Conservation (phyloP, 1,139 yeast species). For the Citeromyces hawaiiensis region DNA sequence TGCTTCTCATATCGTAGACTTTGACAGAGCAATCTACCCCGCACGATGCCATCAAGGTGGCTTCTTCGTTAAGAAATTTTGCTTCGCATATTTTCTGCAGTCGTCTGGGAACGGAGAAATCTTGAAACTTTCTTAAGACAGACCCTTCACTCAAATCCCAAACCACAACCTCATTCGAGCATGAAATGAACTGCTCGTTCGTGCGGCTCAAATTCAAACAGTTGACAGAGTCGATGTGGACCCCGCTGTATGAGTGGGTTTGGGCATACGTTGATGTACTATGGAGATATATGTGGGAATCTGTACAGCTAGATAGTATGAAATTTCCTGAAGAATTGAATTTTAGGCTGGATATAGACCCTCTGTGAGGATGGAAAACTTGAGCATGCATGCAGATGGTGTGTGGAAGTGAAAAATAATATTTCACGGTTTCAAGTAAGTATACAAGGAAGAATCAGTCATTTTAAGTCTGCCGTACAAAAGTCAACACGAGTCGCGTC, state of each 20-base stretch:
- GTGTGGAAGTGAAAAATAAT: too few species aligned
- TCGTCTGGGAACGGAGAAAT: not conserved
- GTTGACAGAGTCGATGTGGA: not conserved
- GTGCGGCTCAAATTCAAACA: not conserved
- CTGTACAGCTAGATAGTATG: not conserved
- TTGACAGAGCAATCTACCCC: conserved; percentile 2
- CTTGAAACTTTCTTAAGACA: not conserved
- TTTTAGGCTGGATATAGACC: conserved; percentile 1
- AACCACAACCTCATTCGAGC: not conserved
- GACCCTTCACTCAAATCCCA: conserved; percentile 1
- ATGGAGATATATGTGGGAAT: not conserved
- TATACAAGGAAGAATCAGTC: too few species aligned
- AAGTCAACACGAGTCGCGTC: too few species aligned
- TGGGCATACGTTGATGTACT: not conserved
- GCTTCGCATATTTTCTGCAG: not conserved
- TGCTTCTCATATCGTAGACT: conserved; percentile 1
- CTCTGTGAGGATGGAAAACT: not conserved
- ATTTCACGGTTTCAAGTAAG: too few species aligned
- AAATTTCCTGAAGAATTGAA: not conserved
- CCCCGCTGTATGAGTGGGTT: not conserved
- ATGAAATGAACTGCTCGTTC: not conserved
- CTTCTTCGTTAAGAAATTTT: not conserved
- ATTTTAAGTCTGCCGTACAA: too few species aligned
- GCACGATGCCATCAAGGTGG: conserved; percentile 1
- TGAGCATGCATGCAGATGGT: too few species aligned